phyloP scores from a whole-genome alignment of 2,329 filamentous ascomycete species.

The Fusarium sp. region DNA sequence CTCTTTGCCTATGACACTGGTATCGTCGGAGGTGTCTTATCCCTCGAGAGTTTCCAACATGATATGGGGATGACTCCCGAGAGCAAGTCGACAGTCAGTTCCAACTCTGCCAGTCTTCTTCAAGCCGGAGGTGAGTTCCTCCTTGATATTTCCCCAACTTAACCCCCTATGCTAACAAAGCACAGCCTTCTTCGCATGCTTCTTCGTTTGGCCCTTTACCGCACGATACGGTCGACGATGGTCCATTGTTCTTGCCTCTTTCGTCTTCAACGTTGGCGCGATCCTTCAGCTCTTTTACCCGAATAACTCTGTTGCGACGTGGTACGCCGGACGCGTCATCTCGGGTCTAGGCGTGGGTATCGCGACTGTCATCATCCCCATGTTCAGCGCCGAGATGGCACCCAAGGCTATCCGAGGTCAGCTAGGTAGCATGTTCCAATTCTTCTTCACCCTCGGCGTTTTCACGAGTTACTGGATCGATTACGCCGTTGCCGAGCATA shows the following conservation, averaged over 20 bases:
- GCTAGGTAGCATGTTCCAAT: constrained; percentile 59
- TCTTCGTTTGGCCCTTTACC: constrained; percentile 59
- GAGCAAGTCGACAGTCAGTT: constrained; percentile 50
- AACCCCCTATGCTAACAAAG: neutral
- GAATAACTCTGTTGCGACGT: constrained; percentile 52
- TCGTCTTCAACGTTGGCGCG: constrained; percentile 59
- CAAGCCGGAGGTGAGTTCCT: constrained; percentile 54
- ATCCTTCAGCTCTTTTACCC: constrained; percentile 54
- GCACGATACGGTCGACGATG: constrained; percentile 55
- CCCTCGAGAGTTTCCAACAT: constrained; percentile 52
- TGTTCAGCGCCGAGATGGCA: constrained; percentile 60
- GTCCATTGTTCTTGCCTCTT: constrained; percentile 54
- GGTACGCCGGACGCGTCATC: constrained; percentile 55
- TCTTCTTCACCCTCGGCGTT: constrained; percentile 58
- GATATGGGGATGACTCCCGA: constrained; percentile 52
- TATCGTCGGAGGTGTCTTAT: constrained; percentile 57
- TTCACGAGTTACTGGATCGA: constrained; percentile 60
- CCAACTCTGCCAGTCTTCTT: constrained; percentile 56
- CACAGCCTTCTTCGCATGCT: constrained; percentile 57
- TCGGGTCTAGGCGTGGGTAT: constrained; percentile 53
- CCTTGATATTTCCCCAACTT: neutral
- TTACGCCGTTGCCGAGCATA: constrained; percentile 58
- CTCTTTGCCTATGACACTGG: constrained; percentile 58
- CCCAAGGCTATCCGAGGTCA: constrained; percentile 60
- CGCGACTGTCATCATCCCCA: constrained; percentile 58